Conservation (phyloP, 192 early-diverging fungal species). For the Chytriomyces sp. region DNA sequence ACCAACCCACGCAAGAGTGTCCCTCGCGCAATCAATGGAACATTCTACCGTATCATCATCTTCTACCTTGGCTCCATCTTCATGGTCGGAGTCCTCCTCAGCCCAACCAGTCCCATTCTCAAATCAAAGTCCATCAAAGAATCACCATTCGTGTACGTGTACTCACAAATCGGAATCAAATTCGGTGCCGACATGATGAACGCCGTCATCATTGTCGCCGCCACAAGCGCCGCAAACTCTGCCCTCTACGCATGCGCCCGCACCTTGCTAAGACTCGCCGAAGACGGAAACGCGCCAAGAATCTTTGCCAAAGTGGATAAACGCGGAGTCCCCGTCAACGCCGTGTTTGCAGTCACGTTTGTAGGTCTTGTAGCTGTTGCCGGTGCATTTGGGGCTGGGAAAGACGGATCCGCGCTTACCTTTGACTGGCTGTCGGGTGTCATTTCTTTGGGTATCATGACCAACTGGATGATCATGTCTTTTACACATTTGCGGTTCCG, state of each 20-base stretch:
- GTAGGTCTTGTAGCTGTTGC: conserved; percentile 66
- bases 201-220: conserved; percentile 70
- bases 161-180: conserved; percentile 58
- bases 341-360: conserved; percentile 53
- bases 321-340: conserved; percentile 68
- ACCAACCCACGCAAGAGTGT: conserved; percentile 76
- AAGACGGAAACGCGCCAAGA: conserved; percentile 67
- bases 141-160: conserved; percentile 71
- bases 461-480: conserved; percentile 11
- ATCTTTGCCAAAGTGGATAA: conserved; percentile 51
- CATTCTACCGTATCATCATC: conserved; percentile 84
- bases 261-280: conserved; percentile 64
- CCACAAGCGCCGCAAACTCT: conserved; percentile 77
- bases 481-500: conserved; percentile 19
- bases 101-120: conserved; percentile 45
- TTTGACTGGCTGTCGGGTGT: conserved; percentile 48
- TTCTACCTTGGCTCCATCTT: conserved; percentile 73
- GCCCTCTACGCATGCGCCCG: conserved; percentile 72
- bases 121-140: conserved; percentile 58
- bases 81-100: conserved; percentile 73
- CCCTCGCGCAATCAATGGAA: conserved; percentile 43
- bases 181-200: conserved; percentile 71
- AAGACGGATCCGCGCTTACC: conserved; percentile 42
- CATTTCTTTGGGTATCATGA: conserved; percentile 12
- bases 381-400: conserved; percentile 45